Base-by-base conservation (phyloP, 345 rosid genomes). In the Leavenworthia alabamica region DNA sequence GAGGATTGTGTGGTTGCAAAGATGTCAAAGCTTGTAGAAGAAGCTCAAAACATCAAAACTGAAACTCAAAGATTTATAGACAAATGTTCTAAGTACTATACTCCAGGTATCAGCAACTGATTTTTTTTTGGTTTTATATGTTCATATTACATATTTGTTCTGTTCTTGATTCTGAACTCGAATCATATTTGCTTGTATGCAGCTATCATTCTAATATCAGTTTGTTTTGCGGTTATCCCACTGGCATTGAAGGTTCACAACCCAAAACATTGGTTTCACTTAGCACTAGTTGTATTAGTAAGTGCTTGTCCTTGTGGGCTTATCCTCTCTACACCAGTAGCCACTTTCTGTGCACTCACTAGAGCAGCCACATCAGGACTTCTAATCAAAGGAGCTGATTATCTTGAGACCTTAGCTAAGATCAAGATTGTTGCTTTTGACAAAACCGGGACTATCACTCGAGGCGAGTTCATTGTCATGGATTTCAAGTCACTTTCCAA, bases 281-380 rank as follows among this genome's bases (percentile, higher is more conserved):
- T 93, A 55, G 92, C 97, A 45, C 57, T 93, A 47, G 99, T 93
- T 9, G 84, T 87, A 40, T 53, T 93, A 62, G 99, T 93, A 13
- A 90, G 96, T 53, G 95, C 90, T 47, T 93, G 99, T 46, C 99
- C 97, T 23, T 93, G 99, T 60, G 92, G 90, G 2, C 87, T 93
- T 4, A 74, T 93, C 54, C 86, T 93, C 42, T 93, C 99, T 6
- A 90, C 99, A 22, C 99, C 97, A 7, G 89, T 90, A 47, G 97
- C 84, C 17, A 87, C 84, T 31, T 93, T 87, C 69, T 90, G 99
- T 72, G 95, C 95, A 13, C 92, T 93, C 48, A 80, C 95, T 9
- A 80, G 78, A 23, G 96, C 99, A 19, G 99, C 99, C 43, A 75
- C 79, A 28, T 72, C 81, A 20, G 97, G 99, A 37, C 84, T 93